phyloP scores from a whole-genome alignment of 108 stramenopile species.

The Cyclotella choctawhatcheeana region DNA sequence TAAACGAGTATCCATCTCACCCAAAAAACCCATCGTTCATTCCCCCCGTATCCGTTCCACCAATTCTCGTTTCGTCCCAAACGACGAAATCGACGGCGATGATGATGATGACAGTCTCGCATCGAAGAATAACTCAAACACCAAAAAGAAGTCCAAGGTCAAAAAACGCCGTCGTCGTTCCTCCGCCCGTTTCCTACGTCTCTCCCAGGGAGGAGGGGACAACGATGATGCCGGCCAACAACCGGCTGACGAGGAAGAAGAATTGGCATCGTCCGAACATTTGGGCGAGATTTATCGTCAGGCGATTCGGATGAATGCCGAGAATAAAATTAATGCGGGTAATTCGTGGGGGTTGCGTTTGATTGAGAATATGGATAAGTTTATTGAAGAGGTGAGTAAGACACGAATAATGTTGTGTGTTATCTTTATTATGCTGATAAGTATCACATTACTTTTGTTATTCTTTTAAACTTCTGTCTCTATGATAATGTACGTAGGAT shows the following conservation, averaged over 20 bases:
- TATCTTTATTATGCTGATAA: background rate
- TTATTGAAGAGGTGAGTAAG: conserved; percentile 55
- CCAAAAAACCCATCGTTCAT: conserved; percentile 25
- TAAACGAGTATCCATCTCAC: conserved; percentile 34
- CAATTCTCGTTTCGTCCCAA: conserved; percentile 23
- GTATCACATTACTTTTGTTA: background rate
- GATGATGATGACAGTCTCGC: background rate
- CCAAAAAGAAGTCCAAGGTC: background rate
- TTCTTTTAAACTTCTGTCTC: no score
- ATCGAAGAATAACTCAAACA: background rate
- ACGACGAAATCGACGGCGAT: conserved; percentile 1
- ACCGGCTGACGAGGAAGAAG: background rate
- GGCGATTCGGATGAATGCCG: conserved; percentile 93
- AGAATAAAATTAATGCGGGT: conserved; percentile 95
- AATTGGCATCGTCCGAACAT: conserved; percentile 41
- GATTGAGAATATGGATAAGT: conserved; percentile 97
- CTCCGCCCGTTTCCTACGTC: conserved; percentile 75
- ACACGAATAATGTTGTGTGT: background rate
- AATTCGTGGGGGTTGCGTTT: conserved; percentile 95
- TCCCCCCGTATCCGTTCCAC: conserved; percentile 26
- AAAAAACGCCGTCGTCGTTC: conserved; percentile 67
- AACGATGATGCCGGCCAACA: conserved; percentile 29
- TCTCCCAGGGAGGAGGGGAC: conserved; percentile 50
- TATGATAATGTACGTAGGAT: no score
- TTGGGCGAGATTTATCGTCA: conserved; percentile 86